Conservation (phyloP, 176 grass and related monocot species). For the bread wheat (Triticum aestivum) region IWGSC_CS_RefSeq_v2.1 NC_057804.1:78788295-78788794, state of each 20-base stretch:
- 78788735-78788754: not conserved
- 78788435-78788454: not conserved
- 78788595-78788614: not conserved
- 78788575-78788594: not conserved
- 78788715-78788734: not conserved
- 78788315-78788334: not conserved
- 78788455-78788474: not conserved
- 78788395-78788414: not conserved
- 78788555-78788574: not conserved
- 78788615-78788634: not conserved
- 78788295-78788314: not conserved
- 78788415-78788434: not conserved
- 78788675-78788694: not conserved
- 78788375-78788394: not conserved
- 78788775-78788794: conserved; percentile 16
- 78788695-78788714: not conserved
- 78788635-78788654: not conserved
- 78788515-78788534: not conserved
- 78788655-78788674: not conserved
- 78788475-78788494: not conserved
- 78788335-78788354: not conserved
- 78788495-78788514: not conserved
- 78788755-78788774: not conserved
- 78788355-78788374: not conserved
- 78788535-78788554: not conserved